Base-by-base conservation (phyloP, 441 rosid genomes). In the Aleurites moluccanus region DNA sequence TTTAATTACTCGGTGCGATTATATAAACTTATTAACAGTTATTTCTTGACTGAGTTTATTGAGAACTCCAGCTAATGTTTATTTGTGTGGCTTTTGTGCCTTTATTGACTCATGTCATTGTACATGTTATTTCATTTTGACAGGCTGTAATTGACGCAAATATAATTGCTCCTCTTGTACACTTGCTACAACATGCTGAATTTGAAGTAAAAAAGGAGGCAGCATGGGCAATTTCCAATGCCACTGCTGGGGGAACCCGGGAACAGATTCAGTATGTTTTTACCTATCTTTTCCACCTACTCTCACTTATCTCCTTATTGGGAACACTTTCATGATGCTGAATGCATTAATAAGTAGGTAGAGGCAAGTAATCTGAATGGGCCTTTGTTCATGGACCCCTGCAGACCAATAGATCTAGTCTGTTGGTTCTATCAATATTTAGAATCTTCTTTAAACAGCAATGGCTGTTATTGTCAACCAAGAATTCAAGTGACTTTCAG, bases 151-250 rank as follows among this genome's bases (percentile, higher is more conserved):
- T 89, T 63, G 91, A 84, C 14, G 89, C 92, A 67, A 78, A 79
- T 78, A 70, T 88, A 67, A 74, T 89, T 72, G 79, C 70, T 56
- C 89, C 93, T 15, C 85, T 90, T 69, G 82, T 90, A 70, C 71
- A 55, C 63, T 84, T 90, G 64, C 89, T 90, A 78, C 89, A 86
- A 86, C 82, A 83, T 88, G 91, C 90, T 30, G 95, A 90, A 82
- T 89, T 89, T 74, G 91, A 89, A 70, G 86, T 89, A 4, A 89
- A 89, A 85, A 89, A 89, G 73, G 92, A 89, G 78, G 91, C 92
- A 74, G 88, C 92, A 9, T 85, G 92, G 92, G 90, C 92, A 38
- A 76, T 89, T 69, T 89, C 92, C 55, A 89, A 89, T 74, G 93
- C 91, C 44, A 86, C 91, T 13, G 87, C 93, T 9, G 93, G 93